Evolutionary conservation across 2,329 filamentous ascomycete species (phyloP), one percentile per base, ranked within the genome.

Genomic region (Fonsecaea pedrosoi): DNA sequence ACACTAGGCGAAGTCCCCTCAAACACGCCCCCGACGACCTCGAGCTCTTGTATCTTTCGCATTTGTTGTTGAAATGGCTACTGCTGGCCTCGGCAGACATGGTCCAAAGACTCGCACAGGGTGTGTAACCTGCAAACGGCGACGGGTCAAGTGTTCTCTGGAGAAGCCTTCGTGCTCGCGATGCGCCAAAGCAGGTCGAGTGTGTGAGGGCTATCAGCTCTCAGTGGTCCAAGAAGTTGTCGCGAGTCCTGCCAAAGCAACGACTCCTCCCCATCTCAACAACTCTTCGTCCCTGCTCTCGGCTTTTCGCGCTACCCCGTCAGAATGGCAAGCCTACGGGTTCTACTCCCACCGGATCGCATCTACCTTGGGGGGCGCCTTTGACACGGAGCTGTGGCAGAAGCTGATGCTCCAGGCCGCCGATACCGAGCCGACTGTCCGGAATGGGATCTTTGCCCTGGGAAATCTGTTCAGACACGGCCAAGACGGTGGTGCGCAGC

Each of bases 401-500:
- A 40, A 48, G 18, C 30, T 35, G 13, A 37, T 60, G n/a, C 8
- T 60, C 15, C 58, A 60, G n/a, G 58, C 38, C 5, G 58, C 58
- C 6, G 58, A 60, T 15, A 60, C 58, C 7, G 58, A 60, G 9
- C 58, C 58, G 1, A 60, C 58, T 8, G 58, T 60, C 6, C 58
- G 58, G 6, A 34, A 60, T 30, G 58, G 58, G 5, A 37, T 60
- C 42, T 60, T 60, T 50, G 58, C 58, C 32, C 30, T 60, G 6
- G 58, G 58, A 8, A 60, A 60, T 40, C 58, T 60, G 15, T 60
- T 60, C 45, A 53, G 42, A 32, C 58, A 60, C 9, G 40, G 40
- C 15, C 40, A 45, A 12, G n/a, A 53, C 25, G 40, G 40, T 21
- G 40, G 37, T 32, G 53, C 32, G 5, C 32, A 60, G 18, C 30